Percentiles rank a stretch among this genome's conserved stretches.
These are phyloP conservation scores for Trebouxia gelatinosa DNA, from an alignment of 163 green algal genomes.

Conservation along the genomic window DNA sequence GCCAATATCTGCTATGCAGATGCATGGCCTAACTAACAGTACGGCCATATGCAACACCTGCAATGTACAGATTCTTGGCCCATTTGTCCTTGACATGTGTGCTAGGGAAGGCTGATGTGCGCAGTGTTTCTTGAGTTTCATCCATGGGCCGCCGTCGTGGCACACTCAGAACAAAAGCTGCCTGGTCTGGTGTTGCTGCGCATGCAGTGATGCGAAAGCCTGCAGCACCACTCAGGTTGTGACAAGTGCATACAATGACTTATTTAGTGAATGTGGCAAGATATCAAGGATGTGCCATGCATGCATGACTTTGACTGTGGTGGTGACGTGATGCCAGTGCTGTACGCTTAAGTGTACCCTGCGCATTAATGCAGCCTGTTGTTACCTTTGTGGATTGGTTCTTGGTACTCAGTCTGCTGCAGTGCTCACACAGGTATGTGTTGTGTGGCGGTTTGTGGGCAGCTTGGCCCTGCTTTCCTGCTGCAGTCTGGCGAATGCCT, in stretches of 20 bases:
- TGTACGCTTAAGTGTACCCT: not conserved
- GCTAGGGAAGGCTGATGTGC: constrained; percentile 94
- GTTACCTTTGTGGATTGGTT: not conserved
- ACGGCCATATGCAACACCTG: constrained; percentile 48
- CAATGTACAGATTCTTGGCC: constrained; percentile 99
- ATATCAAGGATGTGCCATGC: too few relatives aligned
- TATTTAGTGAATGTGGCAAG: too few relatives aligned
- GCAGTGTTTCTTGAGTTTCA: constrained; percentile 98
- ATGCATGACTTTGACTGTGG: not conserved
- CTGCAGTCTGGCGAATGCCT: not conserved
- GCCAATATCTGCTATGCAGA: too few relatives aligned
- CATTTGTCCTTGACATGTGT: constrained; percentile 99
- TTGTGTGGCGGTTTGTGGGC: not conserved
- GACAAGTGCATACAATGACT: not conserved
- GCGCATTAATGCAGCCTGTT: not conserved
- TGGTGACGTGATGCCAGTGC: too few relatives aligned
- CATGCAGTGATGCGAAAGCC: constrained; percentile 96
- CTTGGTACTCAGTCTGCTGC: not conserved
- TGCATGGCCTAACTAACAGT: constrained; percentile 20
- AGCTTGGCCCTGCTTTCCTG: not conserved
- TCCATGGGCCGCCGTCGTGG: constrained; percentile 85
- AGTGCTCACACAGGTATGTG: constrained; percentile 19
- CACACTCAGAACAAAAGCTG: constrained; percentile 93
- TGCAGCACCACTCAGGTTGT: constrained; percentile 55
- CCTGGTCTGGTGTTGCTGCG: constrained; percentile 96